Base-by-base conservation (phyloP, 257 asterid genomes). In the Thymus quinquecostatus region DNA sequence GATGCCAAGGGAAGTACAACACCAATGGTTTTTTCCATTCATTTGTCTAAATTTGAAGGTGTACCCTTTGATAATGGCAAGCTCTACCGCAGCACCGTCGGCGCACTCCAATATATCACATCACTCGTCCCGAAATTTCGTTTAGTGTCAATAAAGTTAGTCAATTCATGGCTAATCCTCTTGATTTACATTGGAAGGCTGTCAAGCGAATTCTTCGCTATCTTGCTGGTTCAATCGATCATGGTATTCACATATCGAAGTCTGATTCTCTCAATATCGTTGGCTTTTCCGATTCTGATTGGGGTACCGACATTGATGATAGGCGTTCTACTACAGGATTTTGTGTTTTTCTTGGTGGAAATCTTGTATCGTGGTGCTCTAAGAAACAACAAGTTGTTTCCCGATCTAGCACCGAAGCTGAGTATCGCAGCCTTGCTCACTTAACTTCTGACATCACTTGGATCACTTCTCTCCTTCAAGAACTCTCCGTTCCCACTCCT, bases 381-480 rank as follows among this genome's bases (percentile, higher is more conserved):
- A 47, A 47, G 14, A 47, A 47, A 12, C 53, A 47, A 47, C 3
- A 3, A 0, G 53, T 47, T 2, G 53, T 47, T 0, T 47, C 53
- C 0, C 4, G 53, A 0, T 47, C 6, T 0, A 10, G 53, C 6
- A 47, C 53, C 0, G 14, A 47, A 10, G 53, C 21, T 0, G 53
- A 47, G 2, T 47, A 47, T 3, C 10, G 14, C 10, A 47, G 53
- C 3, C 1, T 10, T 3, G 53, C 53, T 0, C n/a, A 1, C 3
- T 14, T 6, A 0, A 14, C 13, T 0, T 1, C 21, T 2, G 53
- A 47, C 0, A 4, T 47, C 0, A 0, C 1, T 1, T 47, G 53
- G 53, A 10, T 47, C 0, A 2, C 0, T 0, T 47, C 14, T 0
- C 5, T 47, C 0, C 53, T 47, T 0, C 0, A 4, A 0, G 53